Conservation (phyloP, 495 filamentous ascomycete genomes). For the Penicillium odoratum region DNA sequence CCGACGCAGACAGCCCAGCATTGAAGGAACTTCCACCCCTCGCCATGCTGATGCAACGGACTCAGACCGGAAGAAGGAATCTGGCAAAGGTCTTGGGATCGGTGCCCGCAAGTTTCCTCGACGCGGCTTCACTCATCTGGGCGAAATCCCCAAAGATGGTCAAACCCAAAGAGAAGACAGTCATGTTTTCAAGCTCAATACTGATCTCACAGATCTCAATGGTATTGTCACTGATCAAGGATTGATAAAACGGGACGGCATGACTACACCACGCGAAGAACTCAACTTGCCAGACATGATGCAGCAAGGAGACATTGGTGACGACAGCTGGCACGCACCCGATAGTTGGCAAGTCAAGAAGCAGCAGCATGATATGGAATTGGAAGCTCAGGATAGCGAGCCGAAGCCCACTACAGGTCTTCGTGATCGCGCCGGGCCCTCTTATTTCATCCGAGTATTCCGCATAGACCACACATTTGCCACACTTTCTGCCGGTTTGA, state of each 20-base stretch:
- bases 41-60: constrained; percentile 34
- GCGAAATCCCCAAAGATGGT: constrained; percentile 26
- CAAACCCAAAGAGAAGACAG: constrained; percentile 32
- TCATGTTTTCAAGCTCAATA: constrained; percentile 72
- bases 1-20: constrained; percentile 43
- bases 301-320: constrained; percentile 11
- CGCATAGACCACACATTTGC: constrained; percentile 91
- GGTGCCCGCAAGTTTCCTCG: constrained; percentile 39
- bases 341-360: constrained; percentile 87
- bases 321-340: constrained; percentile 76
- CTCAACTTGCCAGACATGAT: constrained; percentile 25
- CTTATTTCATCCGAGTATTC: constrained; percentile 95
- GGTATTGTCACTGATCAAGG: constrained; percentile 61
- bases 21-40: constrained; percentile 35
- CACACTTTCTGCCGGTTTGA: constrained; percentile 76
- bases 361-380: constrained; percentile 63
- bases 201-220: constrained; percentile 78
- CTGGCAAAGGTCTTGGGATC: constrained; percentile 39
- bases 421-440: constrained; percentile 62
- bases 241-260: constrained; percentile 33
- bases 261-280: constrained; percentile 46
- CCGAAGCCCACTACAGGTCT: constrained; percentile 44
- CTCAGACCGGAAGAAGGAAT: constrained; percentile 46
- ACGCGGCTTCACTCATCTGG: constrained; percentile 59
- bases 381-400: constrained; percentile 59